These are phyloP conservation scores for Tolypocladium tundrense DNA, from an alignment of 2,329 filamentous ascomycete species.

Conservation along the genomic window DNA sequence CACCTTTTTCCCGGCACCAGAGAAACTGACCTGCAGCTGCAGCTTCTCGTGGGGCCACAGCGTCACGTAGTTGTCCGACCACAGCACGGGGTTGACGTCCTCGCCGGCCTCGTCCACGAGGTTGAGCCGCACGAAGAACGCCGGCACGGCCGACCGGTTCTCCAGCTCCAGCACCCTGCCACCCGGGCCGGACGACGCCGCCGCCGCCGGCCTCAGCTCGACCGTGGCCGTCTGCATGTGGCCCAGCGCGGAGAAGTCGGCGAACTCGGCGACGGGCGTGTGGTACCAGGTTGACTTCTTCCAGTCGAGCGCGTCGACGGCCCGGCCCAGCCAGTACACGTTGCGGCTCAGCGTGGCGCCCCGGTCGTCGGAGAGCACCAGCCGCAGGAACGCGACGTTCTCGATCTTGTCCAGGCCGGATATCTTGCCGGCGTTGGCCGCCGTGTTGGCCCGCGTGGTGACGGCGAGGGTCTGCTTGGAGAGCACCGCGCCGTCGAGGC, in stretches of 20 bases:
- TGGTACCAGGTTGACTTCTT: conserved; percentile 45
- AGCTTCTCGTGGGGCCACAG: conserved; percentile 46
- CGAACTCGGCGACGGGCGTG: conserved; percentile 44
- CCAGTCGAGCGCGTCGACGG: conserved; percentile 43
- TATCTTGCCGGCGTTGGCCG: conserved; percentile 18
- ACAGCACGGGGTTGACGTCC: conserved; percentile 41
- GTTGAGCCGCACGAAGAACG: conserved; percentile 45
- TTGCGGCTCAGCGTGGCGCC: conserved; percentile 38
- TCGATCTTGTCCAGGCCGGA: conserved; percentile 17
- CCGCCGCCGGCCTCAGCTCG: neutral
- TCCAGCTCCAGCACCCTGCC: conserved; percentile 30
- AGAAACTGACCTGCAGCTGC: conserved; percentile 8
- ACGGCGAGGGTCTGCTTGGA: conserved; percentile 18
- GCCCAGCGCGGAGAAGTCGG: conserved; percentile 35
- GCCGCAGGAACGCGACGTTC: conserved; percentile 38
- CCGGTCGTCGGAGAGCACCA: conserved; percentile 29
- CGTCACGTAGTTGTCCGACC: conserved; percentile 55
- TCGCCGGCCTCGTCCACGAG: conserved; percentile 31
- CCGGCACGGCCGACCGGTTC: conserved; percentile 41
- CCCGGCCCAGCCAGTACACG: conserved; percentile 46
- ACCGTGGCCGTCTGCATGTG: conserved; percentile 21
- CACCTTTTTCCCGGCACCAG: conserved; percentile 4
- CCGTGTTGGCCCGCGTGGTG: conserved; percentile 32
- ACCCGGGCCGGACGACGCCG: neutral
- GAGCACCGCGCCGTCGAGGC: conserved; percentile 32